A percentile compares a stretch with the other conserved stretches of the same genome.
phyloP scores from a whole-genome alignment of 306 rosid species.

The barrel medic (Medicago truncatula) region MtrunA17r5.0-ANR NC_053049.1:20234001-20234500 shows the following conservation, averaged over 20 bases:
- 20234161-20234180: slow-evolving; percentile 36
- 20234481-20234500: slow-evolving; percentile 87
- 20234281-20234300: slow-evolving; percentile 56
- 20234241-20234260: slow-evolving; percentile 65
- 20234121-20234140: slow-evolving; percentile 66
- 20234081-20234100: slow-evolving; percentile 41
- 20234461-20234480: slow-evolving; percentile 70
- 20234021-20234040: slow-evolving; percentile 53
- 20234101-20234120: slow-evolving; percentile 66
- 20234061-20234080: not conserved
- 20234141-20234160: slow-evolving; percentile 53
- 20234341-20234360: slow-evolving; percentile 69
- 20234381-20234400: slow-evolving; percentile 50
- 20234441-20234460: slow-evolving; percentile 70
- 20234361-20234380: slow-evolving; percentile 66
- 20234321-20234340: slow-evolving; percentile 59
- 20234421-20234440: slow-evolving; percentile 27
- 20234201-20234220: slow-evolving; percentile 56
- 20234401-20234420: slow-evolving; percentile 39
- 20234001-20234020: slow-evolving; percentile 65
- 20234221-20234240: slow-evolving; percentile 57
- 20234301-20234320: slow-evolving; percentile 69
- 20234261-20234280: slow-evolving; percentile 77
- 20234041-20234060: no score
- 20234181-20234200: slow-evolving; percentile 39